Conservation (phyloP, 495 filamentous ascomycete genomes). For the Penicillium soppii region DNA sequence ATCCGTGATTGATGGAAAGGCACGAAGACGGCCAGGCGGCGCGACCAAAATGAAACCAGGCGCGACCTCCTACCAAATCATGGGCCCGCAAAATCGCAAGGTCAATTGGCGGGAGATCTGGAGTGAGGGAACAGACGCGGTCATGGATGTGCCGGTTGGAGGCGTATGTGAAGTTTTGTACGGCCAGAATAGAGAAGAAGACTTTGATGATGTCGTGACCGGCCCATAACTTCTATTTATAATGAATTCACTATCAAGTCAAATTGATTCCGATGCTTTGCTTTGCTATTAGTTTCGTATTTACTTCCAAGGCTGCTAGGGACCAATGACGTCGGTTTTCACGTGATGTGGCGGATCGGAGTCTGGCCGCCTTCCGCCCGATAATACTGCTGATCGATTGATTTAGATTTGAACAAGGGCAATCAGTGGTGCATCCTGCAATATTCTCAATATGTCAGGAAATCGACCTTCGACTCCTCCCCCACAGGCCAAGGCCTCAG, state of each 20-base stretch:
- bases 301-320: background rate
- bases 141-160: conserved; percentile 94
- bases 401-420: background rate
- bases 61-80: conserved; percentile 47
- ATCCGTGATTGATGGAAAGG: conserved; percentile 74
- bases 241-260: background rate
- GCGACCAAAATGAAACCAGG: conserved; percentile 46
- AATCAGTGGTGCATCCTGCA: background rate
- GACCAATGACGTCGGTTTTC: conserved; percentile 6
- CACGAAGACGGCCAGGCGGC: conserved; percentile 52
- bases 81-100: conserved; percentile 49
- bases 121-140: conserved; percentile 92
- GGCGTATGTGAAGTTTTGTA: conserved; percentile 90
- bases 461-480: conserved; percentile 65
- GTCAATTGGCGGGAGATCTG: conserved; percentile 75
- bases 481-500: conserved; percentile 30
- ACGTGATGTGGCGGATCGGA: conserved; percentile 1
- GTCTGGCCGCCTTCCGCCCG: conserved; percentile 4
- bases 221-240: conserved; percentile 7
- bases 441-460: conserved; percentile 18
- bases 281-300: background rate
- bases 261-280: background rate
- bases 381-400: background rate
- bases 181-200: conserved; percentile 44
- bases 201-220: conserved; percentile 9